These are phyloP conservation scores for Neurospora sp. DNA, from an alignment of 495 filamentous ascomycete species.

Conservation along the genomic window DNA sequence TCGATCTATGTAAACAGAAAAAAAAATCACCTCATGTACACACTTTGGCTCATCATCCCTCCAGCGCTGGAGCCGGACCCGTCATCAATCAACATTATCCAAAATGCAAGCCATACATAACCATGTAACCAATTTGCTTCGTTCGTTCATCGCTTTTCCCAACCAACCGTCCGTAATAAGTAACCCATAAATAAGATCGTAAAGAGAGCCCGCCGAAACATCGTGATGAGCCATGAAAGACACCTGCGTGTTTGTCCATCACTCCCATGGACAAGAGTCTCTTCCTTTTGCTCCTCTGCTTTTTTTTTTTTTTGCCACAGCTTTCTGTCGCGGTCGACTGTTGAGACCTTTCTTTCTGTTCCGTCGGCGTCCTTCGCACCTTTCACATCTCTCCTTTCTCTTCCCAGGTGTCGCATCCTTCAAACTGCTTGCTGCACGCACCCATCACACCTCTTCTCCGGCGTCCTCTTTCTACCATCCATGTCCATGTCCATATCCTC, in stretches of 20 bases:
- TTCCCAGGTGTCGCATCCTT: background rate
- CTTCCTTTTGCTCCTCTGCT: background rate
- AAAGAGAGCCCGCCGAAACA: too few species aligned
- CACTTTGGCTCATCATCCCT: background rate
- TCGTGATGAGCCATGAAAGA: background rate
- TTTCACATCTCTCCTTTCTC: background rate
- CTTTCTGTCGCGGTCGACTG: background rate
- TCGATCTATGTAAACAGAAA: background rate
- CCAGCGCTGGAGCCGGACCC: background rate
- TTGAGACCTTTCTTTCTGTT: background rate
- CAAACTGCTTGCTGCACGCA: background rate
- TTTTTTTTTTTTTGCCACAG: background rate
- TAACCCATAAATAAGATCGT: background rate
- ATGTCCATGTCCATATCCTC: background rate
- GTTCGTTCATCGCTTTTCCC: background rate
- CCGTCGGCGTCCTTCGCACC: background rate
- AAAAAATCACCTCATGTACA: background rate
- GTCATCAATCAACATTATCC: background rate
- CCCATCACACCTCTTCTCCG: background rate
- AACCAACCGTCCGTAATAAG: background rate
- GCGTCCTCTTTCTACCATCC: too few species aligned
- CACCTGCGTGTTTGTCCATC: background rate
- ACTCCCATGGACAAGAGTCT: background rate
- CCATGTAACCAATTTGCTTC: background rate
- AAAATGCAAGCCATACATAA: background rate